Evolutionary conservation across 306 rosid species (phyloP).

Genomic region (Vachellia collinsii): DNA sequence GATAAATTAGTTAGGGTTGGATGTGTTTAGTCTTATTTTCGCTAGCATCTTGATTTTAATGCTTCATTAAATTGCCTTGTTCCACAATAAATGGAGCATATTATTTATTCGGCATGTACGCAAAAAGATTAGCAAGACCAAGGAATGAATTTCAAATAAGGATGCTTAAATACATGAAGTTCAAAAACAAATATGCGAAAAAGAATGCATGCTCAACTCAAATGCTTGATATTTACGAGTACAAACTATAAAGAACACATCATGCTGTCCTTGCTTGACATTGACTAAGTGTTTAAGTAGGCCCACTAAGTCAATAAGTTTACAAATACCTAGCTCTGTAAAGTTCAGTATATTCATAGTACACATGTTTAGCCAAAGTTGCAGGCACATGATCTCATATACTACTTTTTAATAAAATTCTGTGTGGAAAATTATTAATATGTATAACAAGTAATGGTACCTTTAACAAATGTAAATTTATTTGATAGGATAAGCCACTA

Average conservation of each 20-base stretch:
- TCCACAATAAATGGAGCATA: slow-evolving; percentile 1
- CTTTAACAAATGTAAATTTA: neutral
- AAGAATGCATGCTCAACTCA: neutral
- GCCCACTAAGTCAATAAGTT: neutral
- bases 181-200: slow-evolving; percentile 19
- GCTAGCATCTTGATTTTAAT: too few relatives aligned
- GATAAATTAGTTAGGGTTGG: too few relatives aligned
- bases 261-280: neutral
- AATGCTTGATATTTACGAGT: neutral
- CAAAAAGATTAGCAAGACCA: slow-evolving; percentile 19
- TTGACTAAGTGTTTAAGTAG: neutral
- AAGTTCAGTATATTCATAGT: neutral
- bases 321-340: neutral
- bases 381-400: neutral
- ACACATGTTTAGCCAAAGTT: neutral
- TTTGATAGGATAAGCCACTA: neutral
- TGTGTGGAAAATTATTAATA: neutral
- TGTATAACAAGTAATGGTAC: neutral
- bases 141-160: neutral
- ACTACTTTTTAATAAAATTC: neutral
- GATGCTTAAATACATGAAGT: neutral
- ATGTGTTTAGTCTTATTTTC: too few relatives aligned
- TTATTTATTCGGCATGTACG: neutral
- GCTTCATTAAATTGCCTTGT: too few relatives aligned
- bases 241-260: neutral